Evolutionary conservation across 306 rosid genomes (phyloP).

Genomic region (Pterocarpus santalinus): DNA sequence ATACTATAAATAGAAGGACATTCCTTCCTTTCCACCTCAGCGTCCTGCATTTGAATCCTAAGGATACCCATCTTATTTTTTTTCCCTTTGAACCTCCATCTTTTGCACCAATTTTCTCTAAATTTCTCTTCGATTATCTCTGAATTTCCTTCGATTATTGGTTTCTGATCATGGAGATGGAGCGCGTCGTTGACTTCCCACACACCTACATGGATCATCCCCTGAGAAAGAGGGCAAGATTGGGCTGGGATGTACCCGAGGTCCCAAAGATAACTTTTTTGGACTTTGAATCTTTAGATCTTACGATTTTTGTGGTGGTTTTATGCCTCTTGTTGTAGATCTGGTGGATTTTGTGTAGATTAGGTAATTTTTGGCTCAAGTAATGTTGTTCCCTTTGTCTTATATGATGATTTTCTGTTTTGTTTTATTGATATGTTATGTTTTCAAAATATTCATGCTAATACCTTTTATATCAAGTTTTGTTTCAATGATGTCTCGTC

Average conservation of each 20-base stretch:
- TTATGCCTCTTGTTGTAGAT: slow-evolving; percentile 51
- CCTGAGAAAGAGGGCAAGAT: slow-evolving; percentile 92
- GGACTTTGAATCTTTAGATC: slow-evolving; percentile 40
- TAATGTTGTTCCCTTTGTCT: slow-evolving; percentile 16
- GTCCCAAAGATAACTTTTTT: slow-evolving; percentile 74
- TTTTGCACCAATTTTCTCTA: too few relatives aligned
- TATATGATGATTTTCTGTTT: not conserved
- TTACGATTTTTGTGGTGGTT: slow-evolving; percentile 27
- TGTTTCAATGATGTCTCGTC: not conserved
- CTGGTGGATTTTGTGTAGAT: slow-evolving; percentile 41
- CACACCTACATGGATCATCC: slow-evolving; percentile 85
- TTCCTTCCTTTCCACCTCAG: too few relatives aligned
- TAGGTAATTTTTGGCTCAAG: slow-evolving; percentile 43
- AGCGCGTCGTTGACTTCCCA: slow-evolving; percentile 89
- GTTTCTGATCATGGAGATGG: slow-evolving; percentile 70
- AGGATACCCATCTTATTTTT: too few relatives aligned
- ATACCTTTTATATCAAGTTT: too few relatives aligned
- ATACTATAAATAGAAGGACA: too few relatives aligned
- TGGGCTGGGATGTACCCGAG: slow-evolving; percentile 97
- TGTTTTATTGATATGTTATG: slow-evolving; percentile 13
- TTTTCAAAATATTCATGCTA: too few relatives aligned
- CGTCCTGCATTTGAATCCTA: too few relatives aligned
- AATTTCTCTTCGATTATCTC: too few relatives aligned
- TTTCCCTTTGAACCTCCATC: not conserved
- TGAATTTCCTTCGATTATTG: too few relatives aligned